Base-by-base conservation (phyloP, 2,329 filamentous ascomycete species). In the Scopulariopsis brevicaulis region DNA sequence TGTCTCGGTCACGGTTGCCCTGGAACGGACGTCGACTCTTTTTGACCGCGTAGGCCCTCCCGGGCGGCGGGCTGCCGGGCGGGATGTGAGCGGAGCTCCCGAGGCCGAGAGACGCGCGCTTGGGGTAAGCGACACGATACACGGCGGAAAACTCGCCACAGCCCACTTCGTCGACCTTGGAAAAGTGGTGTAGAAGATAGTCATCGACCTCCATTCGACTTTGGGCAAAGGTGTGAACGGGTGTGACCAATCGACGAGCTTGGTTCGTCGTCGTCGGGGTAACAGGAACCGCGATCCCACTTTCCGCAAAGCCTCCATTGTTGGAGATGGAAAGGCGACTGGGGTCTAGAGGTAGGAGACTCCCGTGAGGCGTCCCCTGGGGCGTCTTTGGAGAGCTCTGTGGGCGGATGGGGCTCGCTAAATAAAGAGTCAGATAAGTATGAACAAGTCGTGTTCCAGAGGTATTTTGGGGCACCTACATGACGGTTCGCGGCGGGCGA, bases 91-190 rank as follows among this genome's bases (percentile, higher is more conserved):
- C 46, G 22, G 59, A 54, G 24, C 43, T 46, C 28, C 50, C 22
- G 7, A 32, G 24, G 25, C 53, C 54, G 11, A 60, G 63, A 63
- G 5, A 50, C 57, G 11, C 64, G 62, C 10, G 63, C 53, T 73
- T 68, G 14, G 61, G 60, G 25, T 59, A 59, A 15, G 83, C 83
- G 4, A 96, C 92, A 40, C 87, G 84, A 70, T 90, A 99, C 1
- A 99, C 94, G 58, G 88, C 83, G 0, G 94, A 97, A 68, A 99
- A 99, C 69, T 96, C 93, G 59, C 94, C 94, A 60, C 86, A 86
- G 54, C 93, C 93, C 63, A 93, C 81, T 60, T 86, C 79, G 64
- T 90, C 88, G 14, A 95, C 87, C 60, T 86, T 88, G 58, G 87
- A 84, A 68, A 99, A 99, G 57, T 88, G 84, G 3, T 83, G 80